Percentiles rank a stretch among this genome's conserved stretches.
phyloP scores from a whole-genome alignment of 106 monocot genomes.

The Amphibolis antarctica region DNA sequence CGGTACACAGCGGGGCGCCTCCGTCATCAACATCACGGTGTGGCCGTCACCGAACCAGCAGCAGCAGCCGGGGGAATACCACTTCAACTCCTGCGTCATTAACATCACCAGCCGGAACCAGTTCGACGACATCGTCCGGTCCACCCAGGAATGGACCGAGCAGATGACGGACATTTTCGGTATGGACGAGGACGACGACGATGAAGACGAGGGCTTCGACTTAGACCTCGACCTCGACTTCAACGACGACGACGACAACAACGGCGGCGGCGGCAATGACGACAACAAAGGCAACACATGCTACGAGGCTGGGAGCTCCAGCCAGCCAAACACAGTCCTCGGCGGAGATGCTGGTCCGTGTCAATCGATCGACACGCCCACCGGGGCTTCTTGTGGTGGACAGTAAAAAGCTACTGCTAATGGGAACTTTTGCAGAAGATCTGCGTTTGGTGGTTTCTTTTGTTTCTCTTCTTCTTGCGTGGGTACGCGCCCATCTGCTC shows the following conservation, averaged over 20 bases:
- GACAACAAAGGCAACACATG: background rate
- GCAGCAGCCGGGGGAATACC: background rate
- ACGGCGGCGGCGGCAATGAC: background rate
- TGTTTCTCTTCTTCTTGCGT: too few relatives aligned
- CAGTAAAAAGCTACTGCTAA: too few relatives aligned
- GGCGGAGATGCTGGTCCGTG: too few relatives aligned
- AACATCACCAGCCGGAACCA: slow-evolving; percentile 7
- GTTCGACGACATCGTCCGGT: background rate
- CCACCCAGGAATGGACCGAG: background rate
- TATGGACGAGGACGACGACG: background rate
- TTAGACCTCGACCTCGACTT: too few relatives aligned
- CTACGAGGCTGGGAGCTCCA: too few relatives aligned
- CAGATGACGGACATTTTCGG: background rate
- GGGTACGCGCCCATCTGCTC: too few relatives aligned
- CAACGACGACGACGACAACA: background rate
- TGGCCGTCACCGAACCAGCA: background rate
- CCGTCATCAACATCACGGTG: slow-evolving; percentile 3
- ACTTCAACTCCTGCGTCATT: slow-evolving; percentile 2
- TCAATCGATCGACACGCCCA: too few relatives aligned
- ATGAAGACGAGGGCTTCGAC: background rate
- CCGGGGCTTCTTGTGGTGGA: too few relatives aligned
- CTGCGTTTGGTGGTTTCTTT: too few relatives aligned
- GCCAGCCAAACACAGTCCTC: too few relatives aligned
- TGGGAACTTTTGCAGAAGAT: too few relatives aligned
- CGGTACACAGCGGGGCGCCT: background rate